phyloP scores from a whole-genome alignment of 2,329 filamentous ascomycete species.

The Bipolaris oryzae region DNA sequence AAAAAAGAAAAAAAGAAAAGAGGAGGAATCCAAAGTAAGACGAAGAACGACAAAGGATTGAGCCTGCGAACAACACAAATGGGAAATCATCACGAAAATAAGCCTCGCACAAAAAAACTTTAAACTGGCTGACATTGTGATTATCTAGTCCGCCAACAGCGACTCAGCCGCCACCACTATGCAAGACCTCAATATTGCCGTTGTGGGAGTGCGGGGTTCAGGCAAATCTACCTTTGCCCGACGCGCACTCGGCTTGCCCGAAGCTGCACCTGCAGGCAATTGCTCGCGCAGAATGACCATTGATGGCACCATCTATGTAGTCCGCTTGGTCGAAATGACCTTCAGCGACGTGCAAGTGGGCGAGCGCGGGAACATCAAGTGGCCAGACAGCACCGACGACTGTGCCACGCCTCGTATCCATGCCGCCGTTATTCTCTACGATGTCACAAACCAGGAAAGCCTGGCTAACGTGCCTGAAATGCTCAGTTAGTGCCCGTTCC shows the following conservation, averaged over 20 bases:
- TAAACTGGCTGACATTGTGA: constrained; percentile 25
- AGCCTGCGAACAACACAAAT: no score
- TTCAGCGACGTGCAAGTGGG: constrained; percentile 60
- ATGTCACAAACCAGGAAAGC: constrained; percentile 79
- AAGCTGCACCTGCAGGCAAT: constrained; percentile 50
- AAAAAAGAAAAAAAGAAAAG: neutral
- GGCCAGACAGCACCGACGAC: constrained; percentile 65
- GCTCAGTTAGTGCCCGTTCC: constrained; percentile 68
- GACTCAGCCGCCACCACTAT: constrained; percentile 44
- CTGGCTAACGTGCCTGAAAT: constrained; percentile 75
- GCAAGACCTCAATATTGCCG: constrained; percentile 64
- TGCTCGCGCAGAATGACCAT: constrained; percentile 62
- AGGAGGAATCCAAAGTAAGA: no score
- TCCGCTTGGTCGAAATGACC: constrained; percentile 63
- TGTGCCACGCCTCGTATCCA: constrained; percentile 77
- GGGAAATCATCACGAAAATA: neutral
- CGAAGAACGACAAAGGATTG: no score
- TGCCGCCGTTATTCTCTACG: constrained; percentile 84
- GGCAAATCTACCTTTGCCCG: constrained; percentile 67
- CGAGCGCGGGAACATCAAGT: constrained; percentile 59
- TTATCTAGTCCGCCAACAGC: constrained; percentile 34
- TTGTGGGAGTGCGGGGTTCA: constrained; percentile 60
- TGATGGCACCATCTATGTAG: constrained; percentile 61
- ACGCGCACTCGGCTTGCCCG: constrained; percentile 60
- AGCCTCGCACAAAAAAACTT: neutral